These are phyloP conservation scores for Alternaria sp. DNA, from an alignment of 2,329 filamentous ascomycete genomes.

Conservation along the genomic window DNA sequence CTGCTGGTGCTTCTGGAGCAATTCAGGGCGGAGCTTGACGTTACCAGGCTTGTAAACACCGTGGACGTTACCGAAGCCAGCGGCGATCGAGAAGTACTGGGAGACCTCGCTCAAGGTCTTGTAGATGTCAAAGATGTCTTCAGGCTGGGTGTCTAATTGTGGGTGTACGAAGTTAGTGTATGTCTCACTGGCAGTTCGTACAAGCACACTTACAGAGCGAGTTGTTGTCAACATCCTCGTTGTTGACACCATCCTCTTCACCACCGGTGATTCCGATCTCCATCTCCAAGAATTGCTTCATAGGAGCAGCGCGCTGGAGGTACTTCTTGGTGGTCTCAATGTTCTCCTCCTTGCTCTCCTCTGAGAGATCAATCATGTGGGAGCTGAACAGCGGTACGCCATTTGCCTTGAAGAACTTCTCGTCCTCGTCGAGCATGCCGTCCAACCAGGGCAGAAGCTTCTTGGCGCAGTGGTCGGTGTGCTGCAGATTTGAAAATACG, in stretches of 20 bases:
- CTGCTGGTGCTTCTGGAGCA: conserved; percentile 95
- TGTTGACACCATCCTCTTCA: conserved; percentile 88
- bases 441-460: conserved; percentile 97
- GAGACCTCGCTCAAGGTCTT: conserved; percentile 51
- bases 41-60: conserved; percentile 71
- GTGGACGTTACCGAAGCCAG: conserved; percentile 98
- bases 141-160: conserved; percentile 19
- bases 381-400: conserved; percentile 67
- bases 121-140: conserved; percentile 47
- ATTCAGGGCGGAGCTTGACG: conserved; percentile 80
- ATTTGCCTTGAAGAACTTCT: conserved; percentile 92
- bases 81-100: conserved; percentile 67
- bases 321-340: conserved; percentile 79
- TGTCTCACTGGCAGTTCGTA: not conserved
- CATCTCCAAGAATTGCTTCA: conserved; percentile 99
- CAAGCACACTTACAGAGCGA: conserved; percentile 72
- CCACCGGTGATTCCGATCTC: conserved; percentile 85
- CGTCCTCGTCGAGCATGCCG: conserved; percentile 79
- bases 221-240: conserved; percentile 67
- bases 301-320: conserved; percentile 90
- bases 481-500: not conserved
- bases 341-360: conserved; percentile 83
- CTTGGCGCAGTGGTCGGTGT: conserved; percentile 46
- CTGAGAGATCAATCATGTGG: conserved; percentile 96
- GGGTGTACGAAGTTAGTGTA: not conserved